phyloP scores from a whole-genome alignment of 140 eudicot genomes.

The Ambrosia hybrid region DNA sequence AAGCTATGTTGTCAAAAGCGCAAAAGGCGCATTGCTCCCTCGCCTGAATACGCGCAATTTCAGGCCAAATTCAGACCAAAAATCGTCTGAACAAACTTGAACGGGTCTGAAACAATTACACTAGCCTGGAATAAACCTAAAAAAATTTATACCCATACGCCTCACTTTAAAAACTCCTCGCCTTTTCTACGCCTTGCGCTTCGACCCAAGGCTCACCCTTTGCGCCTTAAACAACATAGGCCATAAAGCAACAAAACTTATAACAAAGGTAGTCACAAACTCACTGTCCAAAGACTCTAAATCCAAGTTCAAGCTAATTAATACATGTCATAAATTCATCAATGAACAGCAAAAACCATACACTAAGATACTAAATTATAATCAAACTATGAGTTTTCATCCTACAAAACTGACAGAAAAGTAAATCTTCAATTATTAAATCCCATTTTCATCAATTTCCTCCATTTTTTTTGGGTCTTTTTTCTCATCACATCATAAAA shows the following conservation, averaged over 20 bases:
- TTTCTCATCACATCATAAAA: conserved; percentile 2
- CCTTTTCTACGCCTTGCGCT: too few species aligned
- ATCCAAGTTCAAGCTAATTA: conserved; percentile 8
- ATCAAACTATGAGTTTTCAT: conserved; percentile 13
- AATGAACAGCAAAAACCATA: neutral
- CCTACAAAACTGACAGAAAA: neutral
- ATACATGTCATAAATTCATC: conserved; percentile 1
- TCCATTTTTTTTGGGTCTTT: neutral
- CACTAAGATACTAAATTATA: neutral
- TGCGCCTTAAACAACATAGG: neutral
- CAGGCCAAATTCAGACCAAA: too few species aligned
- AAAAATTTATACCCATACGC: too few species aligned
- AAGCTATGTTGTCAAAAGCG: neutral
- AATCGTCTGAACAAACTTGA: too few species aligned
- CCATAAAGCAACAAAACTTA: neutral
- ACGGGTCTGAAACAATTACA: too few species aligned
- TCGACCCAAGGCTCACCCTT: too few species aligned
- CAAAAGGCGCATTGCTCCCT: too few species aligned
- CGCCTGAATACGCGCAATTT: too few species aligned
- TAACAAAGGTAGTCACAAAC: neutral
- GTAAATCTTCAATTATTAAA: neutral
- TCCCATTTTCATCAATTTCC: conserved; percentile 4
- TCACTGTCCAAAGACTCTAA: neutral
- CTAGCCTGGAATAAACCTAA: too few species aligned
- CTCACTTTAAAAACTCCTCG: too few species aligned